These are phyloP conservation scores for Acer campestre DNA, from an alignment of 345 rosid genomes.

Conservation along the genomic window DNA sequence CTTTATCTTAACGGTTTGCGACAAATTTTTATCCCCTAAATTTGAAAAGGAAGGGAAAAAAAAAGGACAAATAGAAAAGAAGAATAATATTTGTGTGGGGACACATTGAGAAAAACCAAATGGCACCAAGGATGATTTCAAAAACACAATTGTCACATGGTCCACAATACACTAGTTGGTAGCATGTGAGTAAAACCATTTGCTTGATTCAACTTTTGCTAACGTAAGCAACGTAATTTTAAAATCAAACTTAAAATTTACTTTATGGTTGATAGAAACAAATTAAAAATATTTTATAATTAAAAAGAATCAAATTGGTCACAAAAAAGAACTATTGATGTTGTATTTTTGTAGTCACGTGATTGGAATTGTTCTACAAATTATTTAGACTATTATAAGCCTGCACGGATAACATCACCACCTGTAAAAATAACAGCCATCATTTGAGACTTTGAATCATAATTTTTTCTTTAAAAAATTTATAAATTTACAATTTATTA, in stretches of 20 bases:
- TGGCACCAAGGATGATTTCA: neutral
- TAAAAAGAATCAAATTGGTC: neutral
- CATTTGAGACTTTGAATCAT: neutral
- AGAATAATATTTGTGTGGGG: no score
- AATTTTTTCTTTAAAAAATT: no score
- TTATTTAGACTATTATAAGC: neutral
- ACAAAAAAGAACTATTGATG: neutral
- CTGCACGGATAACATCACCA: neutral
- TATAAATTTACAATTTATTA: neutral
- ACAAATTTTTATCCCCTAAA: no score
- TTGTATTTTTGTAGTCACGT: neutral
- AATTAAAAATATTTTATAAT: neutral
- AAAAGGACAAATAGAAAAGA: no score
- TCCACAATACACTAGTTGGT: neutral
- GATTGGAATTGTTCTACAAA: slow-evolving; percentile 1
- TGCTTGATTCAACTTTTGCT: slow-evolving; percentile 4
- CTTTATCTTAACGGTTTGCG: no score
- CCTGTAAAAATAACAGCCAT: slow-evolving; percentile 1
- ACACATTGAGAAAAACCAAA: neutral
- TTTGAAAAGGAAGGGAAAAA: no score
- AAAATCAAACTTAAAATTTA: neutral
- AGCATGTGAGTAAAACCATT: neutral
- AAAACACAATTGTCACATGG: neutral
- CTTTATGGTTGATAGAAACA: neutral
- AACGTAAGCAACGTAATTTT: neutral